A percentile compares a stretch with the other conserved stretches of the same genome.
phyloP scores from a whole-genome alignment of 1,139 yeast species.

The Yamadazyma spencermartinsiae region DNA sequence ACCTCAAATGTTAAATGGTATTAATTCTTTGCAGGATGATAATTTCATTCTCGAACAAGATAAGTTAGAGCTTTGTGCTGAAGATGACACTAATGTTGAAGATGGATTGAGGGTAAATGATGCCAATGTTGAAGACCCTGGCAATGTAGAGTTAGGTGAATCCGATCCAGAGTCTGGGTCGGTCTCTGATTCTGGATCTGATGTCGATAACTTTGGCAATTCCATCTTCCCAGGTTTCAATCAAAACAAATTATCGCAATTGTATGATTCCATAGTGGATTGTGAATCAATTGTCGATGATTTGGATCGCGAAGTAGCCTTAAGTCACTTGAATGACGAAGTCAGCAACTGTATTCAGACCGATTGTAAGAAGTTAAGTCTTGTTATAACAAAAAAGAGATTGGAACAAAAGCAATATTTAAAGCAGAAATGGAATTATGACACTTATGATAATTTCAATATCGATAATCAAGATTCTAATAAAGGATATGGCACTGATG shows the following conservation, averaged over 20 bases:
- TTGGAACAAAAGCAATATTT: constrained; percentile 33
- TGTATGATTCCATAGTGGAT: constrained; percentile 36
- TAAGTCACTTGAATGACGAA: constrained; percentile 34
- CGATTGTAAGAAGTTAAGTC: constrained; percentile 35
- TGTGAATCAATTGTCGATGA: constrained; percentile 37
- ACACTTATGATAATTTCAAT: constrained; percentile 55
- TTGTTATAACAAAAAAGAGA: constrained; percentile 34
- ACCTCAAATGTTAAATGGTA: constrained; percentile 42
- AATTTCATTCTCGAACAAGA: constrained; percentile 37
- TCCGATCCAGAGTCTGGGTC: constrained; percentile 20
- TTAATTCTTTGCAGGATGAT: constrained; percentile 33
- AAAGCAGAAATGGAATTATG: constrained; percentile 51
- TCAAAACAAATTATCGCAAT: constrained; percentile 20
- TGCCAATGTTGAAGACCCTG: constrained; percentile 22
- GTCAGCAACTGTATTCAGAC: constrained; percentile 33
- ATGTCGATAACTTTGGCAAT: constrained; percentile 17
- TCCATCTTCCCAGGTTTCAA: constrained; percentile 15
- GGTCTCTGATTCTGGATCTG: constrained; percentile 20
- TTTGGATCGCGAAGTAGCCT: constrained; percentile 45
- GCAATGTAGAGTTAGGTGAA: constrained; percentile 19
- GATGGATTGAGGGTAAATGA: constrained; percentile 23
- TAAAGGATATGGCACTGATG: constrained; percentile 28
- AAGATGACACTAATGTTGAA: constrained; percentile 26
- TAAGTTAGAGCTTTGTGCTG: constrained; percentile 35
- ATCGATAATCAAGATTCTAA: constrained; percentile 38